Base-by-base conservation (phyloP, 768 basidiomycete genomes). In the Coprinellus micaceus region DNA sequence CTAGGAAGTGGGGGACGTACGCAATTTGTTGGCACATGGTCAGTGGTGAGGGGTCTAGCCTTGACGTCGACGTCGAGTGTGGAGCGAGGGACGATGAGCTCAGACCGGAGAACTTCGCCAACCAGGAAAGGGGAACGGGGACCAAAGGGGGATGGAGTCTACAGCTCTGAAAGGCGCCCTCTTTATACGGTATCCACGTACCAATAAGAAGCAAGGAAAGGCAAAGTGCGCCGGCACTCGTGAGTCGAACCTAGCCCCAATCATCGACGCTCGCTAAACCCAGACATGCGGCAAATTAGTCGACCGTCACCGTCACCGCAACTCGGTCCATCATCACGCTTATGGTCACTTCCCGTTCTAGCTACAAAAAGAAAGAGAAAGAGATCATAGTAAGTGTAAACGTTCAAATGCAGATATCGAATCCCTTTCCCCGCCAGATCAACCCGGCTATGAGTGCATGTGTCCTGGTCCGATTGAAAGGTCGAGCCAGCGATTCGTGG, bases 1-100 rank as follows among this genome's bases (percentile, higher is more conserved):
- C n/a, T n/a, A n/a, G n/a, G 28, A 13, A 54, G 44, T 39, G 43
- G 44, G 19, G 43, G 48, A 81, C 88, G 64, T 73, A 90, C 89
- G 89, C 85, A 69, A 89, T 77, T 70, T 82, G 83, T 76, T 76
- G 82, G 68, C 89, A 91, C 89, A 91, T 91, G 55, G 43, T 66
- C 44, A 46, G 49, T 24, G 17, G 13, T 12, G 11, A 45, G 11
- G 19, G 41, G 24, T 22, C n/a, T n/a, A n/a, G n/a, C n/a, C n/a
- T n/a, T n/a, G n/a, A n/a, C n/a, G n/a, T n/a, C n/a, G n/a, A n/a
- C n/a, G n/a, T n/a, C n/a, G n/a, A n/a, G 53, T 24, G 56, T 47
- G 26, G 49, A 54, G 15, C 26, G n/a, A 39, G 43, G 40, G 25
- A 30, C 25, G 54, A 45, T 52, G 57, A 12, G 19, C 29, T 44